A percentile compares a stretch with the other conserved stretches of the same genome.
Evolutionary conservation across 164 flowering plant genomes (phyloP).

Genomic region (Akebia trifoliata): DNA sequence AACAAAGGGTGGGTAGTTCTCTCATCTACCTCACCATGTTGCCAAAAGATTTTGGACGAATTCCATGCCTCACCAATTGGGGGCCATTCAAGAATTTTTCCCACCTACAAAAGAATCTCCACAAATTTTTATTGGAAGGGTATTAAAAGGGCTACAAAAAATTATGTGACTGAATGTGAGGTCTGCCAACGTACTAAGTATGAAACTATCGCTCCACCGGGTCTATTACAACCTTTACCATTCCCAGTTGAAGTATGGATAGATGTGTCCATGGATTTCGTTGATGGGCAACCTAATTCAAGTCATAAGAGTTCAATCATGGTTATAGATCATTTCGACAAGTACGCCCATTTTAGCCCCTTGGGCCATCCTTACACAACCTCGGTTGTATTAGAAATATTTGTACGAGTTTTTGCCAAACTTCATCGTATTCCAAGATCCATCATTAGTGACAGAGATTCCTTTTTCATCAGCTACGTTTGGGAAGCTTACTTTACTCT

Average conservation of each 20-base stretch:
- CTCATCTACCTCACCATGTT: too few species aligned
- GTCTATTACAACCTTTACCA: not conserved
- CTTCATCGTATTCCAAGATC: slow-evolving; percentile 6
- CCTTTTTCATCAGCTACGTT: not conserved
- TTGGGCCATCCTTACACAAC: not conserved
- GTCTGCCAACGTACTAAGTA: too few species aligned
- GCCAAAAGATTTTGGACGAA: too few species aligned
- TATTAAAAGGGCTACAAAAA: too few species aligned
- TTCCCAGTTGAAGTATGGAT: not conserved
- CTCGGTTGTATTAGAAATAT: not conserved
- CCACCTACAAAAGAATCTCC: too few species aligned
- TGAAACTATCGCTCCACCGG: not conserved
- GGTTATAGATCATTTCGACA: not conserved
- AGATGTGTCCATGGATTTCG: not conserved
- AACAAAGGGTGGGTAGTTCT: too few species aligned
- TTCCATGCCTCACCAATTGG: too few species aligned
- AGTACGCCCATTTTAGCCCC: slow-evolving; percentile 1
- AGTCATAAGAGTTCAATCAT: not conserved
- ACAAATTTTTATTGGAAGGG: too few species aligned
- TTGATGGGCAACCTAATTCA: not conserved
- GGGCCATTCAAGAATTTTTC: too few species aligned
- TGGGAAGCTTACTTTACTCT: not conserved
- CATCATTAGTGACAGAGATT: not conserved
- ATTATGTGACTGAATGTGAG: too few species aligned
- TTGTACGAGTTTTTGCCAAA: not conserved